phyloP scores from a whole-genome alignment of 2,329 filamentous ascomycete genomes.

The Penicillium sp. region DNA sequence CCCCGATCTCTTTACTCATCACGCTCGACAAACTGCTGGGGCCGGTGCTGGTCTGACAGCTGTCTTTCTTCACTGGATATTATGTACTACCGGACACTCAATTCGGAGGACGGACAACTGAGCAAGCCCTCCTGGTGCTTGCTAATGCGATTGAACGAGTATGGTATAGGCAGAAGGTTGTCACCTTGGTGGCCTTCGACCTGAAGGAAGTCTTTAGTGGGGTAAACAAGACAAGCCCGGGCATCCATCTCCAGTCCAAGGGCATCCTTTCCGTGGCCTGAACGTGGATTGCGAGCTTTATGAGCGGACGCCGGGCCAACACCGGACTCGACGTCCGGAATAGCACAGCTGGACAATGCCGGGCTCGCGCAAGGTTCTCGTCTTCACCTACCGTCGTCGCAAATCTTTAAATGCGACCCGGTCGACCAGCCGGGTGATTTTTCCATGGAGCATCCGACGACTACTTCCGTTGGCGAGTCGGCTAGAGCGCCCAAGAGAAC shows the following conservation, averaged over 20 bases:
- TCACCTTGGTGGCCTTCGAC: slow-evolving; percentile 34
- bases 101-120: slow-evolving; percentile 15
- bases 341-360: no score
- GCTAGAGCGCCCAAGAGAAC: no score
- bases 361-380: no score
- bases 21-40: slow-evolving; percentile 24
- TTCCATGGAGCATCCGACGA: no score
- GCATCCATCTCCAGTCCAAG: neutral
- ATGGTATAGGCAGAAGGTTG: neutral
- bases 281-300: neutral
- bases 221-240: slow-evolving; percentile 16
- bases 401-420: no score
- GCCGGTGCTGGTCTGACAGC: slow-evolving; percentile 12
- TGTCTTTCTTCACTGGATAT: slow-evolving; percentile 10
- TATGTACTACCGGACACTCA: slow-evolving; percentile 13
- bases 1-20: slow-evolving; percentile 27
- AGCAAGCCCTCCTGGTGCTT: slow-evolving; percentile 13
- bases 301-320: neutral
- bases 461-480: no score
- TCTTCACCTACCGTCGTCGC: no score
- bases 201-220: slow-evolving; percentile 41
- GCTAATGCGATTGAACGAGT: slow-evolving; percentile 1
- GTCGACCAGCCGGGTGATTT: no score
- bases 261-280: slow-evolving; percentile 2
- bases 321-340: no score